These are phyloP conservation scores for Irineochytrium annulatum DNA, from an alignment of 192 early-diverging fungal genomes.

Conservation along the genomic window DNA sequence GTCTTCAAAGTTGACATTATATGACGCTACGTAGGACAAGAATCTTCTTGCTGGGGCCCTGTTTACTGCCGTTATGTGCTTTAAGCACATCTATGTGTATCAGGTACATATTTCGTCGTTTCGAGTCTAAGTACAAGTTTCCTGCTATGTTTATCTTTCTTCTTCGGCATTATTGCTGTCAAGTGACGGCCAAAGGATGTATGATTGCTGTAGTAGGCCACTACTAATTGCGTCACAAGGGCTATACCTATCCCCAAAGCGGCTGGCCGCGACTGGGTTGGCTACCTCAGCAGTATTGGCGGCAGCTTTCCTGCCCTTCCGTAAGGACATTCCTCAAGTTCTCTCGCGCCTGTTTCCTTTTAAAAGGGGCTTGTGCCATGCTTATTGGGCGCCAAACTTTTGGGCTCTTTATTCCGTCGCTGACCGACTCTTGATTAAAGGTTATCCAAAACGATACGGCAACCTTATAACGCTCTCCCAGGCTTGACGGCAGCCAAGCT, in stretches of 20 bases:
- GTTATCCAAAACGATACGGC: constrained; percentile 21
- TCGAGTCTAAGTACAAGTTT: constrained; percentile 54
- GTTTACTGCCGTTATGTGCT: constrained; percentile 89
- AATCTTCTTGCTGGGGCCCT: constrained; percentile 62
- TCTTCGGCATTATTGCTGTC: constrained; percentile 71
- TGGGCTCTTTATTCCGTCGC: constrained; percentile 88
- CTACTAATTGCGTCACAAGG: neutral
- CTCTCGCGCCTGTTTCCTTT: constrained; percentile 87
- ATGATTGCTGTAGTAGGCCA: neutral
- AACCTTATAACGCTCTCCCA: neutral
- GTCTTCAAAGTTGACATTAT: neutral
- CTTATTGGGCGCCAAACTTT: constrained; percentile 96
- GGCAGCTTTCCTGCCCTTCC: constrained; percentile 80
- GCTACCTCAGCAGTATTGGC: constrained; percentile 67
- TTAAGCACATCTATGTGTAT: constrained; percentile 93
- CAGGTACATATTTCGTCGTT: constrained; percentile 21
- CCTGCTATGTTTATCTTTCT: constrained; percentile 94
- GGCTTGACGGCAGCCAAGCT: constrained; percentile 3
- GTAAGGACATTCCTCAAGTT: constrained; percentile 71
- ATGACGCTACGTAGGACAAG: constrained; percentile 34
- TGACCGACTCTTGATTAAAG: constrained; percentile 68
- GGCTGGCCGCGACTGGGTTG: constrained; percentile 62
- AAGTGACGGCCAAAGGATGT: constrained; percentile 7
- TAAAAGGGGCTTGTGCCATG: constrained; percentile 93
- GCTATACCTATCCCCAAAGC: constrained; percentile 19